Conservation (phyloP, 495 filamentous ascomycete genomes). For the Penicillium tannophilum region DNA sequence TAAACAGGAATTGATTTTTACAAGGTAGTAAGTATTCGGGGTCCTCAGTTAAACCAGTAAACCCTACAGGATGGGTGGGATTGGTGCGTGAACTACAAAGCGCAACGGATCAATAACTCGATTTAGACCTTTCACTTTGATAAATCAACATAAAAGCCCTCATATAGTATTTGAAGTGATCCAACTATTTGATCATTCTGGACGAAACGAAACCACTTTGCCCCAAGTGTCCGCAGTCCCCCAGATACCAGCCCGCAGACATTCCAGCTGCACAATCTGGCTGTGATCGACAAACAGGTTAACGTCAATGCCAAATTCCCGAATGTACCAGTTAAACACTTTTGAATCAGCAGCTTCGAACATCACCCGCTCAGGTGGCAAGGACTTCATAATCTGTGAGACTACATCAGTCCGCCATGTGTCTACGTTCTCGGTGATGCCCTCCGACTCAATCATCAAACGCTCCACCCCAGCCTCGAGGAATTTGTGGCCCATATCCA, state of each 20-base stretch:
- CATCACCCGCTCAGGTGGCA: conserved; percentile 59
- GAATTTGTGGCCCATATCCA: conserved; percentile 54
- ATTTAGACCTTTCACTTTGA: background rate
- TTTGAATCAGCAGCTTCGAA: conserved; percentile 62
- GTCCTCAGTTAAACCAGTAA: too few relatives aligned
- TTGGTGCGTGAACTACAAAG: too few relatives aligned
- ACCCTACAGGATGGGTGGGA: too few relatives aligned
- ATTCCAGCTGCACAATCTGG: conserved; percentile 60
- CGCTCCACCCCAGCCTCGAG: conserved; percentile 58
- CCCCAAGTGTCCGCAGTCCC: conserved; percentile 59
- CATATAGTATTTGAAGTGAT: too few relatives aligned
- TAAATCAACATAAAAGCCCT: too few relatives aligned
- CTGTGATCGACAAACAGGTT: conserved; percentile 64
- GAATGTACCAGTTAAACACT: conserved; percentile 62
- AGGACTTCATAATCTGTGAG: conserved; percentile 53
- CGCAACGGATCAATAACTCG: too few relatives aligned
- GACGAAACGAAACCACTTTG: conserved; percentile 56
- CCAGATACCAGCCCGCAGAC: conserved; percentile 58
- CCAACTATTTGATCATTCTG: conserved; percentile 15
- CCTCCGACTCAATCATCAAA: conserved; percentile 64
- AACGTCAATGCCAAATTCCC: conserved; percentile 61
- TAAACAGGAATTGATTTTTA: too few relatives aligned
- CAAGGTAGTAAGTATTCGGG: too few relatives aligned
- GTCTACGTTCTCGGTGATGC: conserved; percentile 61
- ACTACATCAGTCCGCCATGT: conserved; percentile 61